These are phyloP conservation scores for Candida nemodendra DNA, from an alignment of 805 yeast species.

Conservation along the genomic window DNA sequence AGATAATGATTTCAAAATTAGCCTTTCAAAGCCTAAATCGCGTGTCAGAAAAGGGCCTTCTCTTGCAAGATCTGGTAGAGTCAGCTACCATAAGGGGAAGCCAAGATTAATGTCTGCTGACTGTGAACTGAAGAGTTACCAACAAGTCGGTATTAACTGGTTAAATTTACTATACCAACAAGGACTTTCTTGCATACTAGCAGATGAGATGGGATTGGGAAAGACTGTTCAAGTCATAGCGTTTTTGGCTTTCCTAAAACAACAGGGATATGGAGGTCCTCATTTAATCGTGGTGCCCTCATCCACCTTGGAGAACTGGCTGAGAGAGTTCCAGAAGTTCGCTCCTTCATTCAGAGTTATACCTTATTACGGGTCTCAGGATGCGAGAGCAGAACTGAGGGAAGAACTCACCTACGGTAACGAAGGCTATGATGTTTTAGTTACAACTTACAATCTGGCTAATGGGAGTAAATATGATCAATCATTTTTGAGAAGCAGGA, in stretches of 20 bases:
- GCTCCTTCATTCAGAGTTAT: conserved; percentile 80
- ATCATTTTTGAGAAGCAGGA: conserved; percentile 68
- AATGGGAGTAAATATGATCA: conserved; percentile 82
- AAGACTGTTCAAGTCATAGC: conserved; percentile 96
- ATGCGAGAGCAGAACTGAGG: conserved; percentile 82
- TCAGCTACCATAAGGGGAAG: conserved; percentile 60
- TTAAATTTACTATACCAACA: conserved; percentile 72
- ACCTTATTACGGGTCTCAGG: conserved; percentile 89
- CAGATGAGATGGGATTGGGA: conserved; percentile 99
- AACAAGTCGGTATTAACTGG: conserved; percentile 98
- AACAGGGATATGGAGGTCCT: conserved; percentile 61
- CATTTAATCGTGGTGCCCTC: conserved; percentile 95
- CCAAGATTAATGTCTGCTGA: conserved; percentile 67
- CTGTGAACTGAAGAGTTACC: conserved; percentile 78
- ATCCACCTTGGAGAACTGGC: conserved; percentile 96
- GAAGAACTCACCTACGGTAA: conserved; percentile 55
- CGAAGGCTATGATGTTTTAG: conserved; percentile 75
- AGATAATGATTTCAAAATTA: conserved; percentile 22
- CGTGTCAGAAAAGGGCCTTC: conserved; percentile 20
- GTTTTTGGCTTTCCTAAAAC: conserved; percentile 81
- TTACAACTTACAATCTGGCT: conserved; percentile 91
- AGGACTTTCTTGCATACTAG: conserved; percentile 85
- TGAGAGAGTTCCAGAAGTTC: conserved; percentile 87
- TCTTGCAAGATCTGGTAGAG: conserved; percentile 1
- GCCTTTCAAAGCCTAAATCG: conserved; percentile 3